Base-by-base conservation (phyloP, 2,329 filamentous ascomycete genomes). In the Calonectria naviculata region DNA sequence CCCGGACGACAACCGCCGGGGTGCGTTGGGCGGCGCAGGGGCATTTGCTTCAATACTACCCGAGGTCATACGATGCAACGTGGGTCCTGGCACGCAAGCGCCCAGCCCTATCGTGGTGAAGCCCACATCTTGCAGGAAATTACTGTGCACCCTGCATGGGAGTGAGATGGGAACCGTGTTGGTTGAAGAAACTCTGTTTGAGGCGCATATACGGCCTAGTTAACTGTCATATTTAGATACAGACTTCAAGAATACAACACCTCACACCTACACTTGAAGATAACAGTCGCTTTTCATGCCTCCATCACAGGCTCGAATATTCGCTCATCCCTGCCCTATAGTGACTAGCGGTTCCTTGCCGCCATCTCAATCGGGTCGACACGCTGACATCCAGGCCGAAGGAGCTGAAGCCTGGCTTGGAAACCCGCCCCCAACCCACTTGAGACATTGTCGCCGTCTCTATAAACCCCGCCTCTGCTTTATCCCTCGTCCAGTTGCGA, bases 341-440 rank as follows among this genome's bases (percentile, higher is more conserved):
- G 36, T 38, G 31, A 24, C 52, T 56, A 56, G 52, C 31, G 31
- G 31, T 56, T 24, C 41, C 58, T 46, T 62, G 58, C 28, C 7
- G n/a, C 26, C 13, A 34, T 15, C 41, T 26, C 13, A 26, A 38
- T 36, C 31, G 52, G 52, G 52, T 26, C 31, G n/a, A 24, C 3
- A 12, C n/a, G 31, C 52, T 41, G 24, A 41, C 36, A 29, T 61
- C 17, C 36, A n/a, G 54, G 26, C 15, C 36, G 38, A 61, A 41
- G 34, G 56, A 41, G 36, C 31, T 21, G 24, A n/a, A 34, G 29
- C 46, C 36, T 41, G 44, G 65, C 12, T 60, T 13, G 10, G 34
- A 26, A 31, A 28, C 46, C 38, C 38, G 65, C 56, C 65, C 65
- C 65, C 65, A 68, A 68, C 12, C 58, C 46, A 46, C 34, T 52